Base-by-base conservation (phyloP, 306 rosid genomes). In the Vigna hirtella region DNA sequence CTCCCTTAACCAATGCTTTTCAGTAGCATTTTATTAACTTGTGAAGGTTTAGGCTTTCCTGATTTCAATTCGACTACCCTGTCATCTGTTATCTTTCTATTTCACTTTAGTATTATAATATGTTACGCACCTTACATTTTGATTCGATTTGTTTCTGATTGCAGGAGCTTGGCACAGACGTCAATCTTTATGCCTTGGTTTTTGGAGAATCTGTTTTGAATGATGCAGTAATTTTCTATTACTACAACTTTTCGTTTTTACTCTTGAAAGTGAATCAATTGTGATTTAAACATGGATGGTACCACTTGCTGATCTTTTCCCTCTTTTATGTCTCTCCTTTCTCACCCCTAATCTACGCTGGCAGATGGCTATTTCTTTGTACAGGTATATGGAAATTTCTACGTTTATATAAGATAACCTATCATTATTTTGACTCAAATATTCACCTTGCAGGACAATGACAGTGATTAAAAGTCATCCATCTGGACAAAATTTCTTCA, bases 141-240 rank as follows among this genome's bases (percentile, higher is more conserved):
- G 3, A 13, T 59, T 62, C 18, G 22, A 1, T 62, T n/a, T 72
- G 73, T 40, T 63, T 38, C 42, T 51, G 6, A 38, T 82, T 82
- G 47, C 78, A 89, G 97, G 97, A 91, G 83, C 97, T 91, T 72
- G 97, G 97, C 68, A 75, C 97, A 3, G 93, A 91, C 78, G 81
- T 49, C 71, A 91, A 91, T 82, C 81, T 91, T 57, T 91, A 91
- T 88, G 97, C 97, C 66, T 81, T 91, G 85, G 97, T 91, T 72
- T 91, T 91, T 85, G 94, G 97, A 77, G 97, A 91, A 77, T 91
- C 97, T 77, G 94, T 91, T 68, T 74, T 91, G 84, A 91, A 91
- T 82, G 94, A 91, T 80, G 94, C 91, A 1, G 97, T 88, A 84
- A 80, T 91, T 76, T 75, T 75, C 76, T 36, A 15, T 59, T 10